Conservation (phyloP, 345 rosid species). For the Bretschneidera sinensis region DNA sequence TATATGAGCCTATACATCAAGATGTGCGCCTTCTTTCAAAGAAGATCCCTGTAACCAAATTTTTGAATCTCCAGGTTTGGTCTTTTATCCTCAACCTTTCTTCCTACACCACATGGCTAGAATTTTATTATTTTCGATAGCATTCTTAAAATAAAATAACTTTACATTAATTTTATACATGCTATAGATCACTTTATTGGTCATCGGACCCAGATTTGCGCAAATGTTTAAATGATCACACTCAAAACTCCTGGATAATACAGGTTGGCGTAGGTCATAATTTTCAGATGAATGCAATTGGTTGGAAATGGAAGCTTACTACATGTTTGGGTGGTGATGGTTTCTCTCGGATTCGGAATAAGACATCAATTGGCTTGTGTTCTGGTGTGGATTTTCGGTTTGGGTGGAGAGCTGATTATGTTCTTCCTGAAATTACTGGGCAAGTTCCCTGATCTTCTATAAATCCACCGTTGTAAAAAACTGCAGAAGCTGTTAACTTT, state of each 20-base stretch:
- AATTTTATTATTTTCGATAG: too few relatives aligned
- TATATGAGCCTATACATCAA: slow-evolving; percentile 66
- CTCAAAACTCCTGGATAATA: slow-evolving; percentile 4
- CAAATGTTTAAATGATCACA: slow-evolving; percentile 5
- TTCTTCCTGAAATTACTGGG: slow-evolving; percentile 88
- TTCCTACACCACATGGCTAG: neutral
- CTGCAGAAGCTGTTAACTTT: slow-evolving; percentile 2
- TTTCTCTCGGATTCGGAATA: slow-evolving; percentile 68
- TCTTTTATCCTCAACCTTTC: slow-evolving; percentile 2
- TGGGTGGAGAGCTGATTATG: slow-evolving; percentile 90
- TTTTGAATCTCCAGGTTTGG: slow-evolving; percentile 76
- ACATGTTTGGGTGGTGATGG: slow-evolving; percentile 90
- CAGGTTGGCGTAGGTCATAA: slow-evolving; percentile 87
- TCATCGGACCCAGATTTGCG: slow-evolving; percentile 1
- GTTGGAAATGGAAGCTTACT: slow-evolving; percentile 91
- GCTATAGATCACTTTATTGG: neutral
- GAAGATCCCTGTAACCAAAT: slow-evolving; percentile 80
- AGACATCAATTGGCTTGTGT: slow-evolving; percentile 69
- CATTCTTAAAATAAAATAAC: too few relatives aligned
- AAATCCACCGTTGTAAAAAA: neutral
- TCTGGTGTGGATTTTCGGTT: slow-evolving; percentile 85
- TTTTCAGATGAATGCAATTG: slow-evolving; percentile 66
- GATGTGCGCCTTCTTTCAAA: slow-evolving; percentile 67
- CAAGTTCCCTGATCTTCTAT: slow-evolving; percentile 28
- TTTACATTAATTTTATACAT: neutral